Base-by-base conservation (phyloP, 139 green algal species). In the Chlorella vulgaris region DNA sequence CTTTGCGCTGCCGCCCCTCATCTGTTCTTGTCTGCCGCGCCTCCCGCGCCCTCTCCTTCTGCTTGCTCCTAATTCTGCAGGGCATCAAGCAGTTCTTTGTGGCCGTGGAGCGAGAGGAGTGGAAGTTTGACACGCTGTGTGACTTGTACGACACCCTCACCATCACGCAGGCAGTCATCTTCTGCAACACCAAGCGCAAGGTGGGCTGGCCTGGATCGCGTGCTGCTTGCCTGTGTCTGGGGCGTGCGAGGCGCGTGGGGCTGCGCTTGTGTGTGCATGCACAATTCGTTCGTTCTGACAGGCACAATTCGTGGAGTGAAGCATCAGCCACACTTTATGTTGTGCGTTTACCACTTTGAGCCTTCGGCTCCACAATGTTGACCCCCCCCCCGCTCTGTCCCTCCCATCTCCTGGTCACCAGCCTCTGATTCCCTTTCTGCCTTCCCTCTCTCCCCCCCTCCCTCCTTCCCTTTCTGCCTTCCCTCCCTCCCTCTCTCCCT, bases 61-160 rank as follows among this genome's bases (percentile, higher is more conserved):
- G 33, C 69, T 3, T 60, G 24, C 29, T 6, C 29, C 28, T 10
- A 28, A 3, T 10, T 42, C 19, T 26, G 38, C 85, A 95, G 92
- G 97, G 97, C 83, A 99, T 99, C 91, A 98, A 97, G 89, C 97
- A 99, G 90, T 99, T 99, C 85, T 99, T 99, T 86, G 96, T 99
- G 77, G 95, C 95, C 2, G 97, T 99, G 68, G 97, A 99, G 89
- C 86, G 90, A 6, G 97, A 99, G 91, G 97, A 99, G 88, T 99
- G 97, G 97, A 99, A 99, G 88, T 99, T 98, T 85, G 95, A 99
- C 92, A 99, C 97, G 21, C 92, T 99, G 51, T 98, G 95, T 81
- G 97, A 99, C 87, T 86, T 99, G 69, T 99, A 99, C 87, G 97
- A 99, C 82, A 99, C 97, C 33, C 90, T 99, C 53, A 99, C 96